Percentiles rank a stretch among this genome's conserved stretches.
Evolutionary conservation across 805 yeast species (phyloP).

Genomic region (Hanseniaspora osmophila): DNA sequence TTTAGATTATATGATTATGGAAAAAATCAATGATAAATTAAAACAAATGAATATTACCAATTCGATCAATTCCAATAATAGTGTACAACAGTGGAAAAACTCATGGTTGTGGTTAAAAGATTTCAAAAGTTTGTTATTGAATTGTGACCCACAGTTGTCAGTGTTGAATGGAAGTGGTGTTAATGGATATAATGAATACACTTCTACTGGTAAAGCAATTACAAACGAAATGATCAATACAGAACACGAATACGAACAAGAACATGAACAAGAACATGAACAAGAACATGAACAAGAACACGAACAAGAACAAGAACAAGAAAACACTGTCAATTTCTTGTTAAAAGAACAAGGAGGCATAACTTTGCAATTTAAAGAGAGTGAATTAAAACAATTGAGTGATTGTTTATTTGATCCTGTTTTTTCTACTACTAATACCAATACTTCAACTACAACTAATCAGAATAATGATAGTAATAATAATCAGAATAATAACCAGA

Average conservation of each 20-base stretch:
- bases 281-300: neutral
- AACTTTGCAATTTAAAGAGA: neutral
- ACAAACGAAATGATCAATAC: no score
- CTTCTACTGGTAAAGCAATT: neutral
- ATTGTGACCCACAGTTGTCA: slow-evolving; percentile 1
- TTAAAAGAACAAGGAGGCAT: neutral
- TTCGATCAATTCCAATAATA: slow-evolving; percentile 3
- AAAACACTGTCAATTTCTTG: neutral
- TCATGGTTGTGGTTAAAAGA: slow-evolving; percentile 20
- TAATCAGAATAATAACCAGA: neutral
- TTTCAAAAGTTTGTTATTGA: slow-evolving; percentile 19
- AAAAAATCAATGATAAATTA: slow-evolving; percentile 25
- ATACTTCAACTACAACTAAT: no score
- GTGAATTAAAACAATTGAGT: neutral
- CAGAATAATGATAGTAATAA: neutral
- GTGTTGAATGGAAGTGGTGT: neutral
- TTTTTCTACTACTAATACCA: no score
- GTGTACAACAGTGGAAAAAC: slow-evolving; percentile 15
- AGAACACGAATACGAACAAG: no score
- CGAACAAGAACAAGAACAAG: neutral
- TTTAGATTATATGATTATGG: slow-evolving; percentile 47
- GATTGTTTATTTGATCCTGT: neutral
- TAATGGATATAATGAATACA: neutral
- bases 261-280: neutral
- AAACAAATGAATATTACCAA: slow-evolving; percentile 1